Evolutionary conservation across 768 basidiomycete genomes (phyloP), one percentile per base, ranked within the genome.

Genomic region (Tubosaeta brunneosetosa): DNA sequence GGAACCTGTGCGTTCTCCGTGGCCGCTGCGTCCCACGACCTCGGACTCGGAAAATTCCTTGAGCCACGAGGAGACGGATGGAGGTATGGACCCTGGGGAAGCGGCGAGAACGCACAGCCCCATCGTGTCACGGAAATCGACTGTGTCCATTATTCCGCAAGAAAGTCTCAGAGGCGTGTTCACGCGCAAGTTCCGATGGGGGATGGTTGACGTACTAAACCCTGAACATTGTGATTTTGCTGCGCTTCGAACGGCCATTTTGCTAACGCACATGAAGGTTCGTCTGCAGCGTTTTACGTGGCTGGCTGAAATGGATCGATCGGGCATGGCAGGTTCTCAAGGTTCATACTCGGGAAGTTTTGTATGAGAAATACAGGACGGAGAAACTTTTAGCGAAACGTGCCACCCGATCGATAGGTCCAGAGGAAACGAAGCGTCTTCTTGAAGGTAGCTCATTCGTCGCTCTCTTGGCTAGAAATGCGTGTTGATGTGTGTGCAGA

Each of bases 321-420:
- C 22, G 22, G 22, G 22, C 22, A 48, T 55, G 51, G 22, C 65
- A 93, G 90, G 76, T 87, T 62, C 76, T 95, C 55, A 92, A 91
- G 73, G 81, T 75, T 42, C 84, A 83, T 52, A 94, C 93, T 31
- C 85, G 85, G 61, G 90, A 95, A 67, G 88, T 92, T 51, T 71
- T 94, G 70, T 97, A 97, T 68, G 94, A 97, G 75, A 86, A 85
- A 61, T 97, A 86, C 70, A 78, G 94, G 64, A 94, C 91, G 1
- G 91, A 93, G 74, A 92, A 92, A 71, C 80, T 94, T 51, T 81
- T 94, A 17, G 90, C 88, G 42, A 80, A 89, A 58, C 86, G 91
- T 57, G 91, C 88, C 19, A 92, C 91, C 19, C 78, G 80, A 60
- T 79, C 83, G 57, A 90, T 92, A 60, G 82, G 84, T 49, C 85